Evolutionary conservation across 2,329 filamentous ascomycete genomes (phyloP), one percentile per base, ranked within the genome.

Genomic region (Mollisia scopiformis): DNA sequence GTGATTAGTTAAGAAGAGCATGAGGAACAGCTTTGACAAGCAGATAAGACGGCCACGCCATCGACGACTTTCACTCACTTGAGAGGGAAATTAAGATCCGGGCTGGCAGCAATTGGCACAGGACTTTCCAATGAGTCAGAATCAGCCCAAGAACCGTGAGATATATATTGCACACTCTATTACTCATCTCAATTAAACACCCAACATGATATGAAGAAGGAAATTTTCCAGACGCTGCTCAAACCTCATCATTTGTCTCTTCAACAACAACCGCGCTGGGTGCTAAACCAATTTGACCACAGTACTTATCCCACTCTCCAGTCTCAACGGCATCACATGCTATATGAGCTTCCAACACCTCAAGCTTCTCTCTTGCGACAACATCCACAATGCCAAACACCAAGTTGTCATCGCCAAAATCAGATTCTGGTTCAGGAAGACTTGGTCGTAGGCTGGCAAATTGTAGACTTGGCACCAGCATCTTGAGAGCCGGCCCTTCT

Each of bases 351-450:
- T 52, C 54, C 19, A 61, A 37, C 13, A 7, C 41, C 13, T 25
- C 33, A 10, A 58, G 16, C 8, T 23, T 19, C 6, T 55, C 30
- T 37, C 59, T 62, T 2, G 28, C 56, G 1, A 11, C 3, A 1
- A 58, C 39, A 33, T 64, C 60, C 11, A 62, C 57, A 21, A 66
- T 39, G 1, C 64, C 64, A 57, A 66, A 63, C 35, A 64, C 55
- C 25, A 66, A 11, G 33, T 53, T 51, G 23, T 58, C 47, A 54
- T 64, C 62, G 11, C 10, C 7, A 14, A 66, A 41, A 55, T 66
- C 64, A 19, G 37, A n/a, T 7, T 62, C 61, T 2, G 46, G 41
- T 11, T 57, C 55, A 6, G 47, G 55, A 1, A 31, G n/a, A 37
- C 19, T 31, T 2, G 43, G n/a, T 28, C 55, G 50, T 23, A 62